Conservation (phyloP, 495 filamentous ascomycete species). For the Thozetella sp. region DNA sequence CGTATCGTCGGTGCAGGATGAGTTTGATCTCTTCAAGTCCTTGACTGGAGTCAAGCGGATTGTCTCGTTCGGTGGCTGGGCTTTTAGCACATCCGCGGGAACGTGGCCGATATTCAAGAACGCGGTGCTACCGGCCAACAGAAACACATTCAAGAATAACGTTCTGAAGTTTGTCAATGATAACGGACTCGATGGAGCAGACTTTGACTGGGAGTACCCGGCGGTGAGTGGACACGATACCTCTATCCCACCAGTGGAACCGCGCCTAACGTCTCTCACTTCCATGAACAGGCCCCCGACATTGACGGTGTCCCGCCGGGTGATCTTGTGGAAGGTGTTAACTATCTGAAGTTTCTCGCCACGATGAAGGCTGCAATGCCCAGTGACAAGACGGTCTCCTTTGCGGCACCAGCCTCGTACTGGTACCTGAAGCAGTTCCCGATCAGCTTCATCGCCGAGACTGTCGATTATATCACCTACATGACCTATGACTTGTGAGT, state of each 20-base stretch:
- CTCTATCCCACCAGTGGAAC: background rate
- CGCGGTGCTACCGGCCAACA: conserved; percentile 18
- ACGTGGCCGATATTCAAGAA: conserved; percentile 22
- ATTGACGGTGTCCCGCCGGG: conserved; percentile 22
- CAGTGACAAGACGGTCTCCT: conserved; percentile 20
- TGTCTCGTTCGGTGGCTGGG: conserved; percentile 35
- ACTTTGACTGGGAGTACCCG: conserved; percentile 36
- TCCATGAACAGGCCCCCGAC: conserved; percentile 18
- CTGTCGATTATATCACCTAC: conserved; percentile 30
- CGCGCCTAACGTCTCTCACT: background rate
- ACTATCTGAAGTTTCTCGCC: conserved; percentile 14
- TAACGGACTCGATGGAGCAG: conserved; percentile 24
- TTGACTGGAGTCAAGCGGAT: conserved; percentile 16
- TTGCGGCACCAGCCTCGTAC: conserved; percentile 26
- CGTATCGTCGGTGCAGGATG: background rate
- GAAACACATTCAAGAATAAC: conserved; percentile 20
- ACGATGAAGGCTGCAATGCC: conserved; percentile 8
- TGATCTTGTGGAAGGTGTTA: conserved; percentile 11
- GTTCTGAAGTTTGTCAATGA: conserved; percentile 20
- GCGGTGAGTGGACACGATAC: conserved; percentile 4
- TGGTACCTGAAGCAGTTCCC: conserved; percentile 18
- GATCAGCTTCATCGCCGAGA: conserved; percentile 18
- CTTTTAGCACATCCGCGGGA: conserved; percentile 18
- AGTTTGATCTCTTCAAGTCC: background rate
- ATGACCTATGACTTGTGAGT: conserved; percentile 29